These are phyloP conservation scores for Lojkania enalia DNA, from an alignment of 2,329 filamentous ascomycete genomes.

Conservation along the genomic window DNA sequence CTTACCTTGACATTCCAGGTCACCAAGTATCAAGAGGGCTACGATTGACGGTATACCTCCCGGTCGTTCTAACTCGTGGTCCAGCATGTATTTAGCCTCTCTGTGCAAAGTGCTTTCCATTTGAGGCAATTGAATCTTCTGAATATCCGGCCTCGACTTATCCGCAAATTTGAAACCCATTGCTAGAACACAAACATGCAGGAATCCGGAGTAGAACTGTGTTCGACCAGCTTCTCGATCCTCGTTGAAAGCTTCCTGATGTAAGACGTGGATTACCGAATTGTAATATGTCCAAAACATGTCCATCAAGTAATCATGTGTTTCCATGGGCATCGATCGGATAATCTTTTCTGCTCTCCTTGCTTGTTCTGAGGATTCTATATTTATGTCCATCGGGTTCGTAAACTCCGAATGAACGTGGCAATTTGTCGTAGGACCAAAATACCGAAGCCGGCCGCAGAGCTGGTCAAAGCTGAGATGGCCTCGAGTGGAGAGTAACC, in stretches of 20 bases:
- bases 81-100: slow-evolving; percentile 59
- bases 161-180: slow-evolving; percentile 59
- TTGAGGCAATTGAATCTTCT: slow-evolving; percentile 50
- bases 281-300: slow-evolving; percentile 60
- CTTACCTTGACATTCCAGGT: slow-evolving; percentile 54
- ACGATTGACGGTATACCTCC: slow-evolving; percentile 58
- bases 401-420: slow-evolving; percentile 53
- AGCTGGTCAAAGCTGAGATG: slow-evolving; percentile 58
- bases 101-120: slow-evolving; percentile 58
- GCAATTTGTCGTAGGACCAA: slow-evolving; percentile 58
- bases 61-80: slow-evolving; percentile 57
- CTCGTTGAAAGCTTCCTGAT: slow-evolving; percentile 55
- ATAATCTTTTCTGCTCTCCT: slow-evolving; percentile 55
- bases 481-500: slow-evolving; percentile 54
- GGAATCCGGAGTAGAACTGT: slow-evolving; percentile 57
- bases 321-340: slow-evolving; percentile 49
- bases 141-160: slow-evolving; percentile 54
- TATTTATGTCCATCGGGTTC: slow-evolving; percentile 40
- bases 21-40: slow-evolving; percentile 56
- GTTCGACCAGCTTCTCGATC: slow-evolving; percentile 52
- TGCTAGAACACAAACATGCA: slow-evolving; percentile 57
- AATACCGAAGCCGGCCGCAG: slow-evolving; percentile 56
- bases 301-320: slow-evolving; percentile 57
- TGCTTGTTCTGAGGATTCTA: slow-evolving; percentile 52
- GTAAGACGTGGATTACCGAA: slow-evolving; percentile 53